Conservation (phyloP, 1,284 basidiomycete species). For the Ustilago curta region DNA sequence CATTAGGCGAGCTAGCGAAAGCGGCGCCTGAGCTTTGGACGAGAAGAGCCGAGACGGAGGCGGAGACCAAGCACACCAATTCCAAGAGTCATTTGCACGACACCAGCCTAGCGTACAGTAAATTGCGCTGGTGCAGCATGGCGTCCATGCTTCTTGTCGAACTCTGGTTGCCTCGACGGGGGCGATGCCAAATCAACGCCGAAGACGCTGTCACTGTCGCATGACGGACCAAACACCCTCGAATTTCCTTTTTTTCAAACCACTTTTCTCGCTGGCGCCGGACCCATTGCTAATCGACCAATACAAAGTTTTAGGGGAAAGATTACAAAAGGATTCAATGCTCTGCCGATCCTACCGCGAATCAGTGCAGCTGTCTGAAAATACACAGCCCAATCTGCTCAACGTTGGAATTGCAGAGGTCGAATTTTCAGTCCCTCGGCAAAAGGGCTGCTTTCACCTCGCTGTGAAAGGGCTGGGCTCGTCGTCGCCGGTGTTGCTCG, state of each 20-base stretch:
- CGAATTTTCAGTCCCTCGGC: not conserved
- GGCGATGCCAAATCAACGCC: too few species aligned
- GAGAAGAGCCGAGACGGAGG: too few species aligned
- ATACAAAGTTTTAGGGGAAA: constrained; percentile 1
- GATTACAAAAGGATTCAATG: not conserved
- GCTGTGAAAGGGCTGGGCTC: not conserved
- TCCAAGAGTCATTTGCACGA: too few species aligned
- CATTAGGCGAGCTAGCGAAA: too few species aligned
- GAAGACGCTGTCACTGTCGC: too few species aligned
- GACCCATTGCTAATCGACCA: constrained; percentile 2
- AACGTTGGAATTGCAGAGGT: not conserved
- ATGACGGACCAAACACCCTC: too few species aligned
- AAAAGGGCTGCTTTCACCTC: not conserved
- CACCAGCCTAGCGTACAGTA: too few species aligned
- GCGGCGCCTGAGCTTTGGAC: too few species aligned
- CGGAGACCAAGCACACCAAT: too few species aligned
- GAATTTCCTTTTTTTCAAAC: not conserved
- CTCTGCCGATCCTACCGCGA: constrained; percentile 11
- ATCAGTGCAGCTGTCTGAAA: constrained; percentile 14
- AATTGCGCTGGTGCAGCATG: too few species aligned
- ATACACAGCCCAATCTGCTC: too few species aligned
- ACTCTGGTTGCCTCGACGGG: not conserved
- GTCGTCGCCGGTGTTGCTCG: not conserved
- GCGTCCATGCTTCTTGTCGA: not conserved
- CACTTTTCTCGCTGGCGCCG: constrained; percentile 11